Evolutionary conservation across 805 yeast genomes (phyloP), one percentile per base, ranked within the genome.

Genomic region (Ogataea pignaliae): DNA sequence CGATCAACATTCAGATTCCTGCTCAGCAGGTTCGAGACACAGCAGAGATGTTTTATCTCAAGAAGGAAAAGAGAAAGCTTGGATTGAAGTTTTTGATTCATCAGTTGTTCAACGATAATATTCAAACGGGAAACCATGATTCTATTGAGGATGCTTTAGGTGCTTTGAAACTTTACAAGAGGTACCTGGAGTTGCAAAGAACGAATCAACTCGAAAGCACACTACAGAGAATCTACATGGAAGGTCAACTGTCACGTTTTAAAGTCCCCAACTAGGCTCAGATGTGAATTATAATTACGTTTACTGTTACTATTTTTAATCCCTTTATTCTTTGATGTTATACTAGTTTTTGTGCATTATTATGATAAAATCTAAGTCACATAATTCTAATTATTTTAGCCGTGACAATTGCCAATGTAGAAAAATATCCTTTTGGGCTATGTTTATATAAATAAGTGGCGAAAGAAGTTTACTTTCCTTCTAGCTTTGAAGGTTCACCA

Each of bases 91-190:
- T 88, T 60, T 68, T 93, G 60, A 88, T 95, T 11, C 89, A 89
- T 74, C 79, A 80, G 28, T 71, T 91, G 38, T 70, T 93, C 42
- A 76, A 76, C 30, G 81, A 79, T 48, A 75, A 80, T 39, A 95
- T 95, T 29, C 99, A 93, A 62, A 81, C 80, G 3, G 96, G 93
- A 2, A 91, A 91, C 59, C 99, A 93, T 64, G 98, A 95, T 61
- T 91, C 98, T 1, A 89, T 93, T 37, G 99, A 93, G 59, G 99
- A 93, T 68, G 97, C 99, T 0, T 69, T 73, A 44, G 84, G 95
- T 10, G 98, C 99, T 0, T 71, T 93, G 53, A 64, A 77, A 37
- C 67, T 93, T 31, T 95, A 87, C 67, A 77, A 79, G 48, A 81
- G 79, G 56, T 91, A 87, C 57, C 64, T 77, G 56, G 82, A 83